phyloP scores from a whole-genome alignment of 2,329 filamentous ascomycete genomes.

The Diaporthe vexans region DNA sequence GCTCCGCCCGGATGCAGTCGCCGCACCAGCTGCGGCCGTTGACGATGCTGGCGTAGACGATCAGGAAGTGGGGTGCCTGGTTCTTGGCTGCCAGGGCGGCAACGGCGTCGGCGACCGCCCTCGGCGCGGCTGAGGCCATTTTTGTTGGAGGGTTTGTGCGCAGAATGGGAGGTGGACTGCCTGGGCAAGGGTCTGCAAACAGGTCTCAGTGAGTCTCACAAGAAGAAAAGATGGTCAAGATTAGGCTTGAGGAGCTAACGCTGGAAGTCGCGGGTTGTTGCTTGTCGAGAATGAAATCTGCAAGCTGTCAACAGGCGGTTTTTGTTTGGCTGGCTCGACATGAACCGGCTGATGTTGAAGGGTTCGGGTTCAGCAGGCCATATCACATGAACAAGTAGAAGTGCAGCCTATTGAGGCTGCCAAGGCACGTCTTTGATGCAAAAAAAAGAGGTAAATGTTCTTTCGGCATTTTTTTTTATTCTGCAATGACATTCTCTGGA shows the following conservation, averaged over 20 bases:
- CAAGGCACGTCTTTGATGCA: too few species aligned
- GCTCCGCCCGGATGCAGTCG: constrained; percentile 47
- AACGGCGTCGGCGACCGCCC: constrained; percentile 32
- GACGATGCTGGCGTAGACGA: constrained; percentile 46
- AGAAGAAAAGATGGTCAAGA: not conserved
- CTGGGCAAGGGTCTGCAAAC: too few species aligned
- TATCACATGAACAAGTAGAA: too few species aligned
- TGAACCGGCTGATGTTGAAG: not conserved
- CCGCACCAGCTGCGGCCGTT: constrained; percentile 47
- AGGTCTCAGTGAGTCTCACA: not conserved
- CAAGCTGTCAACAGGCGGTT: constrained; percentile 14
- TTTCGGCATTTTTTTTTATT: too few species aligned
- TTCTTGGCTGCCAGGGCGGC: constrained; percentile 36
- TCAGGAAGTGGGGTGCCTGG: constrained; percentile 44
- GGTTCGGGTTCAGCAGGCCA: constrained; percentile 10
- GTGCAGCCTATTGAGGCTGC: too few species aligned
- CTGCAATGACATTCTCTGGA: too few species aligned
- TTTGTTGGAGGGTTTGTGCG: too few species aligned
- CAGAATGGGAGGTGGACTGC: too few species aligned
- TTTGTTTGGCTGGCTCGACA: not conserved
- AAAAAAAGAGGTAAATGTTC: too few species aligned
- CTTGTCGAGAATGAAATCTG: not conserved
- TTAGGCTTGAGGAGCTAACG: too few species aligned
- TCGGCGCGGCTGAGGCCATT: constrained; percentile 29
- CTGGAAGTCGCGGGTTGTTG: not conserved